Conservation (phyloP, 2,329 filamentous ascomycete species). For the Pseudopyricularia cyperi region DNA sequence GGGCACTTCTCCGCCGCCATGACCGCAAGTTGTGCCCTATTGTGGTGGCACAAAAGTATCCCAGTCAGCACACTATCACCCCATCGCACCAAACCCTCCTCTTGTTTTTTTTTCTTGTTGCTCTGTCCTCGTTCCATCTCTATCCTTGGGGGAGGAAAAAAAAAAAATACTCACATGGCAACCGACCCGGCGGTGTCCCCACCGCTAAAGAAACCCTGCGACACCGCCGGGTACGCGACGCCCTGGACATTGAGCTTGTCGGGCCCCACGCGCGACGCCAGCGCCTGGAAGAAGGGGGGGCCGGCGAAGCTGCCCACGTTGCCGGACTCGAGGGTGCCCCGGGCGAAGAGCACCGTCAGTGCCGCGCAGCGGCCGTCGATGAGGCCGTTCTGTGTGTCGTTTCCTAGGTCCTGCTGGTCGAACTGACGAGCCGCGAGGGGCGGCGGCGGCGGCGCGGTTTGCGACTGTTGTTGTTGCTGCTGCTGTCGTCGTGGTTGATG, state of each 20-base stretch:
- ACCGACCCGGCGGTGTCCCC: conserved; percentile 28
- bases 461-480: background rate
- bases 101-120: too few species aligned
- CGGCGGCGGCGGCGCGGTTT: background rate
- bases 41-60: background rate
- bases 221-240: conserved; percentile 34
- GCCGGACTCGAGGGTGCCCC: conserved; percentile 9
- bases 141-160: too few species aligned
- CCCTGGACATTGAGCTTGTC: conserved; percentile 37
- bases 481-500: background rate
- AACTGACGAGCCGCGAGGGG: background rate
- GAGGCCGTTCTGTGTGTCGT: conserved; percentile 5
- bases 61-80: background rate
- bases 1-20: conserved; percentile 14
- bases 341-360: conserved; percentile 42
- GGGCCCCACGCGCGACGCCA: conserved; percentile 25
- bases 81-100: background rate
- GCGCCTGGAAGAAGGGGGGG: conserved; percentile 31
- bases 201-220: conserved; percentile 29
- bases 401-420: background rate
- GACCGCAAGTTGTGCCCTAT: background rate
- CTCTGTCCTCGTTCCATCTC: too few species aligned
- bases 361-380: conserved; percentile 19
- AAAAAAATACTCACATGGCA: conserved; percentile 19
- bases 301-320: background rate